Evolutionary conservation across 1,139 yeast genomes (phyloP).

Genomic region (Suhomyces panamericanus): DNA sequence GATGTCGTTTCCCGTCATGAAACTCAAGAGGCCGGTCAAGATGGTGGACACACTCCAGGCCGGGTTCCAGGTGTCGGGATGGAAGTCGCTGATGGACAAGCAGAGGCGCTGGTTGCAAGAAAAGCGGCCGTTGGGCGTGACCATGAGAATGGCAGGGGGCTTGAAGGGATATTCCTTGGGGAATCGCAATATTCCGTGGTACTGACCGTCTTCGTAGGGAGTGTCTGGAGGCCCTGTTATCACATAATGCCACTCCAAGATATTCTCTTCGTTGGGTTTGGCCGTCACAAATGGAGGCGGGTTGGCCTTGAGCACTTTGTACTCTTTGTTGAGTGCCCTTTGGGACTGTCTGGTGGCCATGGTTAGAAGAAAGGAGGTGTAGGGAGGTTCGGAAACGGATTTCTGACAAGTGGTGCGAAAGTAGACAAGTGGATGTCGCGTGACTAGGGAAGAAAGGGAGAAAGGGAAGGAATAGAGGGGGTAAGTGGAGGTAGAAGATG

Average conservation of each 20-base stretch:
- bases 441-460: neutral
- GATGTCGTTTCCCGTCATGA: conserved; percentile 64
- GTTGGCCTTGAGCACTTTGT: conserved; percentile 65
- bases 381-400: neutral
- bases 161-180: conserved; percentile 88
- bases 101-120: conserved; percentile 78
- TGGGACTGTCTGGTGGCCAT: conserved; percentile 55
- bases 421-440: neutral
- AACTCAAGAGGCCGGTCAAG: conserved; percentile 78
- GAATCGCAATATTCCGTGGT: conserved; percentile 81
- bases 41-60: conserved; percentile 93
- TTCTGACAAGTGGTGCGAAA: neutral
- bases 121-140: conserved; percentile 84
- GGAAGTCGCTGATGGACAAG: conserved; percentile 87
- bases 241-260: conserved; percentile 67
- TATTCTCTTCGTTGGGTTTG: conserved; percentile 69
- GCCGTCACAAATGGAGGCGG: conserved; percentile 85
- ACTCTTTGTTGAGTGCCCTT: conserved; percentile 70
- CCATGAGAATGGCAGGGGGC: conserved; percentile 89
- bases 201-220: conserved; percentile 84
- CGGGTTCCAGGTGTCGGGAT: conserved; percentile 94
- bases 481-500: too few relatives aligned
- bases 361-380: neutral
- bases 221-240: conserved; percentile 86
- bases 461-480: too few relatives aligned